Evolutionary conservation across 2,329 filamentous ascomycete genomes (phyloP).

Genomic region (Talaromyces sp.): DNA sequence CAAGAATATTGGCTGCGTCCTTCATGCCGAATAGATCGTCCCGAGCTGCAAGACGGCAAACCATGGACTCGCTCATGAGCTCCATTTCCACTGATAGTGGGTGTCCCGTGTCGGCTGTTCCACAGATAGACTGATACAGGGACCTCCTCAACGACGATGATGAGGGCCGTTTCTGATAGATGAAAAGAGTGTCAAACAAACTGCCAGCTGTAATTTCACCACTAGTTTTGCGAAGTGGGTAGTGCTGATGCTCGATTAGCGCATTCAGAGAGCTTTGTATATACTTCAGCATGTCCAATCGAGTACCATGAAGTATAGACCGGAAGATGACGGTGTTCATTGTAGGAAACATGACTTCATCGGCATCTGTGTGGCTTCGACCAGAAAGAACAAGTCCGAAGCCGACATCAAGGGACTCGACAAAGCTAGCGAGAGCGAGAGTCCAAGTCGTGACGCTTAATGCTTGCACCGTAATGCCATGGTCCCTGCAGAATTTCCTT

Average conservation of each 20-base stretch:
- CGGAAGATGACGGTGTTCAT: conserved; percentile 87
- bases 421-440: conserved; percentile 62
- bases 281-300: conserved; percentile 64
- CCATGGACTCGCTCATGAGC: conserved; percentile 50
- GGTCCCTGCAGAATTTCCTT: conserved; percentile 60
- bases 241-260: conserved; percentile 70
- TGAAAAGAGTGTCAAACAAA: conserved; percentile 65
- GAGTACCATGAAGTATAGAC: conserved; percentile 66
- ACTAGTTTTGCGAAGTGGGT: conserved; percentile 69
- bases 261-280: conserved; percentile 67
- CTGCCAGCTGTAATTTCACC: conserved; percentile 43
- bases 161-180: conserved; percentile 57
- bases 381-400: conserved; percentile 85
- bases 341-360: conserved; percentile 73
- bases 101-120: conserved; percentile 71
- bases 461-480: conserved; percentile 70
- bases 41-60: conserved; percentile 73
- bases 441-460: conserved; percentile 76
- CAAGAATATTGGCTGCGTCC: conserved; percentile 53
- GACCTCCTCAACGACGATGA: conserved; percentile 26
- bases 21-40: conserved; percentile 49
- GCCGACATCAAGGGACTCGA: conserved; percentile 66
- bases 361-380: conserved; percentile 68
- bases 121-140: conserved; percentile 62
- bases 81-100: conserved; percentile 81